Base-by-base conservation (phyloP, 1,139 yeast species). In the Candida mesenterica region DNA sequence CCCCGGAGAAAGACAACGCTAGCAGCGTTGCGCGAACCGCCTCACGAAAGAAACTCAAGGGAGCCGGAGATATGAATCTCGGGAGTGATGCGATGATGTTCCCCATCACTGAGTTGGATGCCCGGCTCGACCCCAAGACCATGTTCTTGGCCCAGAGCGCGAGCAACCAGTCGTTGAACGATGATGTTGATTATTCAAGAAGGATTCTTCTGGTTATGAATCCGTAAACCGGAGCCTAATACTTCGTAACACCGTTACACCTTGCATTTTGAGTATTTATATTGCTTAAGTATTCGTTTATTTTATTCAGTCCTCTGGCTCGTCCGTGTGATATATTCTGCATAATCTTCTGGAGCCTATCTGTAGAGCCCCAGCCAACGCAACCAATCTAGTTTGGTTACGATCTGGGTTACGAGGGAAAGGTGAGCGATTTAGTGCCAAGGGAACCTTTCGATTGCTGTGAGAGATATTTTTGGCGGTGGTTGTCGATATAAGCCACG, bases 111-210 rank as follows among this genome's bases (percentile, higher is more conserved):
- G 81, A 80, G 41, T 75, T 82, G 34, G 94, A 85, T 53, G 79
- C 79, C 44, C 65, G 89, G 30, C 58, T 83, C 40, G 90, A 84
- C 46, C 88, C 90, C 3, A 66, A 69, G 24, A 77, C 79, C 31
- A 70, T 82, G 71, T 79, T 79, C 53, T 60, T 72, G 62, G 79
- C 64, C 48, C 71, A 69, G 40, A 77, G 75, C 49, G 74, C 71
- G 39, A 79, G 88, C 15, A 65, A 72, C 38, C 68, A 77, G 43
- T 75, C 86, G n/a, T 61, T 86, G 38, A 83, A 79, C 26, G 95
- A 86, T 55, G 83, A 84, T 43, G 65, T 71, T 40, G 94, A 85
- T 55, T 85, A 85, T 56, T 77, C 87, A 5, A 66, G 95, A 40
- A 72, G 79, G 44, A 82, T 80, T 10, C 63, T 86, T 39, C 71